Evolutionary conservation across 768 basidiomycete species (phyloP).

Genomic region (Piloderma croceum): DNA sequence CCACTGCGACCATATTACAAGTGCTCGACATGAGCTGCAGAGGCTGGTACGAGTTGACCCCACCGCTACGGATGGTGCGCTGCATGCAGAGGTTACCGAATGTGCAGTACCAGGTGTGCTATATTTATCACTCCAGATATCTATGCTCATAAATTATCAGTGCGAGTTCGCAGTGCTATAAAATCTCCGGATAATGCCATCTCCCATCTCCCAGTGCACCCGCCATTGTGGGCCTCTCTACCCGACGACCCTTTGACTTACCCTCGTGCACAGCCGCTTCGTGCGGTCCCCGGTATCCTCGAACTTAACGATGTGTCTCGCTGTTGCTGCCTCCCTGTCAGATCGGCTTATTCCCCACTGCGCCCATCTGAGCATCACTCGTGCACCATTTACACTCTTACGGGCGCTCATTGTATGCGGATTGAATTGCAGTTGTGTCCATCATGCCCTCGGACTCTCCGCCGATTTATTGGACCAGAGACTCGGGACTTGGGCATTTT

Average conservation of each 20-base stretch:
- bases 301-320: neutral
- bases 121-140: neutral
- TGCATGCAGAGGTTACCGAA: too few relatives aligned
- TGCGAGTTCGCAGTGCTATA: neutral
- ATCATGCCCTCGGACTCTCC: conserved; percentile 2
- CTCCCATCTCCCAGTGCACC: conserved; percentile 8
- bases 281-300: neutral
- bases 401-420: neutral
- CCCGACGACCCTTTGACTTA: conserved; percentile 2
- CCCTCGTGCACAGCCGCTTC: neutral
- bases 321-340: neutral
- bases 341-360: neutral
- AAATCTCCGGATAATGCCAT: neutral
- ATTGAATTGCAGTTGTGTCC: conserved; percentile 16
- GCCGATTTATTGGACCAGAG: conserved; percentile 10
- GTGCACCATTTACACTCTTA: conserved; percentile 3
- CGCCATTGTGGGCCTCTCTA: conserved; percentile 6
- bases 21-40: conserved; percentile 6
- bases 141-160: neutral
- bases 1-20: conserved; percentile 7
- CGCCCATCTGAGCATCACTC: neutral
- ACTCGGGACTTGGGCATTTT: conserved; percentile 6
- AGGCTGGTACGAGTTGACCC: conserved; percentile 5
- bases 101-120: too few relatives aligned
- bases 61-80: conserved; percentile 4